Conservation (phyloP, 257 asterid species). For the Nicotiana sylvestris region DNA sequence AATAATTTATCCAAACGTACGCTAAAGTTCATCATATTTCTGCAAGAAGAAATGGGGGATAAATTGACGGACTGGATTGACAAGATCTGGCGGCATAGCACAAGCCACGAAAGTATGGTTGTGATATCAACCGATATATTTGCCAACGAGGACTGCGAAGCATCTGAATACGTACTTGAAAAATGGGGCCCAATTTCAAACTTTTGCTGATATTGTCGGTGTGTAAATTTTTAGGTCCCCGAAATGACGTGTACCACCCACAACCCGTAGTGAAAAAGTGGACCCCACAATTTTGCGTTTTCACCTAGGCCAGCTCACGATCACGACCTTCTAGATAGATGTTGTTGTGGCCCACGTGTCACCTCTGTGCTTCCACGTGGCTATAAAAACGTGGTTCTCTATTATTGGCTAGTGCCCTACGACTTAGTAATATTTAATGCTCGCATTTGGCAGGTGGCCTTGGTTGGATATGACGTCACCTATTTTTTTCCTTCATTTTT, state of each 20-base stretch:
- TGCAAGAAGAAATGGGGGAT: not conserved
- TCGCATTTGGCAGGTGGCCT: not conserved
- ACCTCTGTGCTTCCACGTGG: constrained; percentile 25
- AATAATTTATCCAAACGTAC: no score
- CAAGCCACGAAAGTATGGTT: not conserved
- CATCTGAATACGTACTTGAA: constrained; percentile 20
- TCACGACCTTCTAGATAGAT: constrained; percentile 37
- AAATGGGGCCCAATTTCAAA: constrained; percentile 20
- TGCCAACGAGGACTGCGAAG: constrained; percentile 22
- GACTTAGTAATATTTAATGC: not conserved
- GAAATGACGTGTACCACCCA: constrained; percentile 35
- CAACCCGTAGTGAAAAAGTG: constrained; percentile 6
- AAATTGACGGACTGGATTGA: not conserved
- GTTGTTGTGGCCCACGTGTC: constrained; percentile 21
- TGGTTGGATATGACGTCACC: constrained; percentile 9
- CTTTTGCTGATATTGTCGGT: constrained; percentile 21
- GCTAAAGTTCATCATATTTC: no score
- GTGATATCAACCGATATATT: not conserved
- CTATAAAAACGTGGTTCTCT: constrained; percentile 15
- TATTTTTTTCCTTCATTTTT: no score
- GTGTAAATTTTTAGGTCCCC: constrained; percentile 16
- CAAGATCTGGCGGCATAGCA: not conserved
- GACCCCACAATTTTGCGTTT: constrained; percentile 5
- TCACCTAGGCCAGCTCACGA: constrained; percentile 27
- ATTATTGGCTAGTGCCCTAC: not conserved